A percentile compares a stretch with the other conserved stretches of the same genome.
Evolutionary conservation across 768 basidiomycete species (phyloP).

Genomic region (Fomitopsis pulvina): DNA sequence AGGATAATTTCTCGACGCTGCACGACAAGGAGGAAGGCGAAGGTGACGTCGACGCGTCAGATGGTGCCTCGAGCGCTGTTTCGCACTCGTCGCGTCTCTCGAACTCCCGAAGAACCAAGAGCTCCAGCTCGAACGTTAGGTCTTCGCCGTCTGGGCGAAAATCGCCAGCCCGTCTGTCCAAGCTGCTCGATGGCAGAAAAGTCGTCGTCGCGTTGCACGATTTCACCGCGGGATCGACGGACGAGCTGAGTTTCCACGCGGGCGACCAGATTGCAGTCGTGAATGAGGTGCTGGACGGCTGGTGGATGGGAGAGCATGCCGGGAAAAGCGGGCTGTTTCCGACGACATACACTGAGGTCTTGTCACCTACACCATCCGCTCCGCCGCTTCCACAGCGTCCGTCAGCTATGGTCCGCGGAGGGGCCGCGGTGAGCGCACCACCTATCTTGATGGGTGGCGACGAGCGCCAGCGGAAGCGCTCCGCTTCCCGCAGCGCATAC

Average conservation of each 20-base stretch:
- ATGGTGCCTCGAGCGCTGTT: constrained; percentile 8
- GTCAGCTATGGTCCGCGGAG: background rate
- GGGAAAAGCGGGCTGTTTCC: constrained; percentile 81
- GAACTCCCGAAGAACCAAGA: constrained; percentile 12
- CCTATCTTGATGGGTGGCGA: constrained; percentile 11
- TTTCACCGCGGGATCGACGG: constrained; percentile 58
- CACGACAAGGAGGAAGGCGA: constrained; percentile 29
- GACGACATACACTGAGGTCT: constrained; percentile 59
- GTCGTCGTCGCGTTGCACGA: constrained; percentile 68
- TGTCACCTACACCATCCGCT: constrained; percentile 22
- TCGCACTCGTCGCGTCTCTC: constrained; percentile 5
- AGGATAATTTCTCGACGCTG: constrained; percentile 50
- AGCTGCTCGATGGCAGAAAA: constrained; percentile 17
- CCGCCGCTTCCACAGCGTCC: constrained; percentile 20
- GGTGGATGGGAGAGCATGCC: constrained; percentile 82
- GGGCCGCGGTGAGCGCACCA: constrained; percentile 25
- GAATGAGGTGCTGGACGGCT: constrained; percentile 79
- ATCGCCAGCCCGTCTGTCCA: constrained; percentile 27
- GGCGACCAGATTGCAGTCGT: constrained; percentile 74
- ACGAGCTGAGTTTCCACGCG: constrained; percentile 69
- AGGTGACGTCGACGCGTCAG: constrained; percentile 5
- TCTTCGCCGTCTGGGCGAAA: constrained; percentile 31
- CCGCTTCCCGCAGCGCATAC: constrained; percentile 7
- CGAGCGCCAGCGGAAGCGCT: constrained; percentile 3
- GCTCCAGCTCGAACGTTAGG: constrained; percentile 8